A percentile compares a stretch with the other conserved stretches of the same genome.
Conservation (phyloP, 1,284 basidiomycete genomes). For the Pseudozyma sp. region DNA sequence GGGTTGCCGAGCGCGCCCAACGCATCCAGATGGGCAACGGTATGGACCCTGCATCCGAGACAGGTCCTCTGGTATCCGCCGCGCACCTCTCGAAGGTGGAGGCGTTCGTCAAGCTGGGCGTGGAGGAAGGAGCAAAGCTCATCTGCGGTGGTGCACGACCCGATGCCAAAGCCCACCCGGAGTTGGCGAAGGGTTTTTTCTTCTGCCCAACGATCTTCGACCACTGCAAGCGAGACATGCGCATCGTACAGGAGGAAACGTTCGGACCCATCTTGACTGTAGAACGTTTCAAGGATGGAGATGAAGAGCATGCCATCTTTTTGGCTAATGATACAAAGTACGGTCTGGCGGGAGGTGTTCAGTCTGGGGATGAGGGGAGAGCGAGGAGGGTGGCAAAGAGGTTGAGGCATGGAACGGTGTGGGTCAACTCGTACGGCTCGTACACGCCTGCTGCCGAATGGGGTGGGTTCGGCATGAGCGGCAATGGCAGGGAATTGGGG, state of each 20-base stretch:
- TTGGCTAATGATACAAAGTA: slow-evolving; percentile 68
- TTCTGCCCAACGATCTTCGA: slow-evolving; percentile 68
- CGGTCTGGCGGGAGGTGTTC: slow-evolving; percentile 66
- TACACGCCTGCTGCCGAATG: slow-evolving; percentile 67
- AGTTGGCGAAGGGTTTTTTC: slow-evolving; percentile 65
- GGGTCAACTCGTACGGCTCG: slow-evolving; percentile 66
- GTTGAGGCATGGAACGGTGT: slow-evolving; percentile 66
- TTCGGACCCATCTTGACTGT: slow-evolving; percentile 68
- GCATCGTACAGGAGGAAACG: slow-evolving; percentile 67
- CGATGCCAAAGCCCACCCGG: slow-evolving; percentile 52
- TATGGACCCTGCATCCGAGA: slow-evolving; percentile 58
- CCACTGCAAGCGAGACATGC: slow-evolving; percentile 65
- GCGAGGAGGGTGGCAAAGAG: slow-evolving; percentile 61
- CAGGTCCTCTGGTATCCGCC: slow-evolving; percentile 65
- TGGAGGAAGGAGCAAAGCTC: slow-evolving; percentile 61
- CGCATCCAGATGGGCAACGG: slow-evolving; percentile 65
- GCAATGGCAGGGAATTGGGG: slow-evolving; percentile 67
- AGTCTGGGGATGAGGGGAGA: slow-evolving; percentile 52
- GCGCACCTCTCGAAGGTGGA: slow-evolving; percentile 64
- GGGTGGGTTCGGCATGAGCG: slow-evolving; percentile 67
- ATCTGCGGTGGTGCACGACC: slow-evolving; percentile 61
- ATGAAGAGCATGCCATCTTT: slow-evolving; percentile 61
- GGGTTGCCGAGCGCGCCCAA: slow-evolving; percentile 64
- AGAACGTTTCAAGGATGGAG: slow-evolving; percentile 65
- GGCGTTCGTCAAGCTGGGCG: slow-evolving; percentile 57